These are phyloP conservation scores for Aegilops longissima DNA, from an alignment of 176 grass and related monocot genomes.

Conservation along the genomic window DNA sequence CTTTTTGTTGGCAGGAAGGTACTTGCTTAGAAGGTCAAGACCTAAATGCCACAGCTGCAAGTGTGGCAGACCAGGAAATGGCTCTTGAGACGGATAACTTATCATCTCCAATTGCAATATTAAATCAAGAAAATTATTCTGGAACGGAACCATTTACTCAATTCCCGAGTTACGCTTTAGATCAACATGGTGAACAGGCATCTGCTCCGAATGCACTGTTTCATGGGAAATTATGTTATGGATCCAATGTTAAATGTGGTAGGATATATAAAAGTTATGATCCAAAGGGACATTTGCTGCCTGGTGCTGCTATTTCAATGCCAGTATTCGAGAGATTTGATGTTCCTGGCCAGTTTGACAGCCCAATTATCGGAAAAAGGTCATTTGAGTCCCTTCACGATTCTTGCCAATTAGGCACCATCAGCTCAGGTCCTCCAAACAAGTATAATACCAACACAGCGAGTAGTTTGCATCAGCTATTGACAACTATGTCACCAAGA, in stretches of 20 bases:
- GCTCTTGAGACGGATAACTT: conserved; percentile 25
- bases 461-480: conserved; percentile 38
- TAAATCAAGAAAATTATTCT: conserved; percentile 38
- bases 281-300: conserved; percentile 12
- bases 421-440: conserved; percentile 12
- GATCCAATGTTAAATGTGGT: conserved; percentile 27
- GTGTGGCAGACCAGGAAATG: conserved; percentile 2
- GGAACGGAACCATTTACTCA: conserved; percentile 2
- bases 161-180: not conserved
- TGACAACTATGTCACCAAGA: conserved; percentile 3
- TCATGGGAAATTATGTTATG: conserved; percentile 29
- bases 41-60: conserved; percentile 1
- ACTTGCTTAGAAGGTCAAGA: conserved; percentile 22
- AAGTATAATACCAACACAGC: conserved; percentile 43
- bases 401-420: conserved; percentile 33
- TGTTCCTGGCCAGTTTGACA: conserved; percentile 30
- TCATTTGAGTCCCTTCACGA: conserved; percentile 9
- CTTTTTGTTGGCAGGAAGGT: conserved; percentile 46
- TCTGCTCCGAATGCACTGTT: conserved; percentile 18
- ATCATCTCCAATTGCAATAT: conserved; percentile 14
- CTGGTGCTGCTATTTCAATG: conserved; percentile 33
- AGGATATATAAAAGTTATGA: conserved; percentile 28
- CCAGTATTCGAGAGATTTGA: conserved; percentile 48
- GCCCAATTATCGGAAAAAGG: conserved; percentile 31
- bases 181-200: conserved; percentile 31